Evolutionary conservation across 2,329 filamentous ascomycete genomes (phyloP), one percentile per base, ranked within the genome.

Genomic region (Cytospora chrysosperma): DNA sequence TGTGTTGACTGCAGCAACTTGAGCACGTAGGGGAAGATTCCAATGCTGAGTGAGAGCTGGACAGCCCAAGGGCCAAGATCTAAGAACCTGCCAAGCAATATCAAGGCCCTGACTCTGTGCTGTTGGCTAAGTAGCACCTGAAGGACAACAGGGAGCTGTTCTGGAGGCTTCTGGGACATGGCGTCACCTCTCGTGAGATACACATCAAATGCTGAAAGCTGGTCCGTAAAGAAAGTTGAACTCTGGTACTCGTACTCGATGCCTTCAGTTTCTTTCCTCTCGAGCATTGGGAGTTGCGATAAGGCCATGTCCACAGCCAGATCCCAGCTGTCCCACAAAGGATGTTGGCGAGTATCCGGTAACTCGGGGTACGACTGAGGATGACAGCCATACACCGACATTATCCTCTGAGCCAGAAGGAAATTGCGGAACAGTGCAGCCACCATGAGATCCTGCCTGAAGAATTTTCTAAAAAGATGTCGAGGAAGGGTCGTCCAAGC

Each of bases 391-490:
- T 98, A 97, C 1, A 93, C 92, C 64, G 91, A 88, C 95, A 99
- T 98, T 70, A 99, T 90, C 68, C 95, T 87, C 75, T 99, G 95
- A 3, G 93, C 92, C 3, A 99, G 85, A 1, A 99, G 84, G 72
- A 98, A 98, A 74, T 99, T 99, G 59, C 95, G 87, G 76, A 98
- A 99, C 9, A 99, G 80, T 2, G 95, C 95, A 15, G 95, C 95
- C n/a, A 99, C 95, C 93, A 99, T 98, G 15, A 99, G 82, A 75
- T 99, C 95, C 75, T 99, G 95, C 50, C 95, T 83, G 76, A 99
- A 99, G 65, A 98, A 91, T 75, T 97, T 97, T 76, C 96, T 93
- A 78, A 99, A 99, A 13, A 97, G 80, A 24, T 93, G 87, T 53
- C 94, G 89, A 3, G 93, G 92, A 4, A 99, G 79, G 6, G 92